Evolutionary conservation across 2,329 filamentous ascomycete genomes (phyloP).

Genomic region (Basipetospora chlamydospora): DNA sequence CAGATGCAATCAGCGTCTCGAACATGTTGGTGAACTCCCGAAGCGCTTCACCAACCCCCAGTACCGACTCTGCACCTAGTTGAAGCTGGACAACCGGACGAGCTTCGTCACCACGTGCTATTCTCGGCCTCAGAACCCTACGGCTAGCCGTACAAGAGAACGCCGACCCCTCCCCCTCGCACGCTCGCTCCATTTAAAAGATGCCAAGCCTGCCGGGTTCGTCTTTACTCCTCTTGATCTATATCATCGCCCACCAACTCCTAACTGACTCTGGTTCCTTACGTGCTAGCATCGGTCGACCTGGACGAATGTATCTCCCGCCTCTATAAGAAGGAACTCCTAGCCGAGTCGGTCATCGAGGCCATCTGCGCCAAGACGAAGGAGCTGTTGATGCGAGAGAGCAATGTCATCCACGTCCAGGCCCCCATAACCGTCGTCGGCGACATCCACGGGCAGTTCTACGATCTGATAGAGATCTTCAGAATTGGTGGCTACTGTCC

Average conservation of each 20-base stretch:
- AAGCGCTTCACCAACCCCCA: slow-evolving; percentile 2
- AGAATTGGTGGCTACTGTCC: slow-evolving; percentile 95
- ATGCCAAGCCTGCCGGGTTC: neutral
- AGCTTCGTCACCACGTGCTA: neutral
- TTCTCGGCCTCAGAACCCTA: too few species aligned
- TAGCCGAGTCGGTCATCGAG: slow-evolving; percentile 95
- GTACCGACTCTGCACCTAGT: slow-evolving; percentile 3
- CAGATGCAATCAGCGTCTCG: too few species aligned
- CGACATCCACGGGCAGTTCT: slow-evolving; percentile 98
- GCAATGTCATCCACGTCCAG: slow-evolving; percentile 94
- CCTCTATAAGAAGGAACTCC: slow-evolving; percentile 90
- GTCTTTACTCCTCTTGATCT: too few species aligned
- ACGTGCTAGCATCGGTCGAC: slow-evolving; percentile 68
- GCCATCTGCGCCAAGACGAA: slow-evolving; percentile 99
- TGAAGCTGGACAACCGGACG: slow-evolving; percentile 3
- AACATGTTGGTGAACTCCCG: slow-evolving; percentile 5
- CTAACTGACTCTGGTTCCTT: slow-evolving; percentile 6
- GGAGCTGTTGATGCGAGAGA: slow-evolving; percentile 97
- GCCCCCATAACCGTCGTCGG: slow-evolving; percentile 95
- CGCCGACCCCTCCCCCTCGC: too few species aligned
- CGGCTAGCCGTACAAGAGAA: too few species aligned
- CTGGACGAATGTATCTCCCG: slow-evolving; percentile 96
- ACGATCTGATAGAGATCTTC: slow-evolving; percentile 98
- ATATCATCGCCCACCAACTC: too few species aligned
- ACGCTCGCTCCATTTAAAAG: neutral